Evolutionary conservation across 129 eudicot species (phyloP), one percentile per base, ranked within the genome.

Genomic region (Chrysanthemum lavandulifolium): DNA sequence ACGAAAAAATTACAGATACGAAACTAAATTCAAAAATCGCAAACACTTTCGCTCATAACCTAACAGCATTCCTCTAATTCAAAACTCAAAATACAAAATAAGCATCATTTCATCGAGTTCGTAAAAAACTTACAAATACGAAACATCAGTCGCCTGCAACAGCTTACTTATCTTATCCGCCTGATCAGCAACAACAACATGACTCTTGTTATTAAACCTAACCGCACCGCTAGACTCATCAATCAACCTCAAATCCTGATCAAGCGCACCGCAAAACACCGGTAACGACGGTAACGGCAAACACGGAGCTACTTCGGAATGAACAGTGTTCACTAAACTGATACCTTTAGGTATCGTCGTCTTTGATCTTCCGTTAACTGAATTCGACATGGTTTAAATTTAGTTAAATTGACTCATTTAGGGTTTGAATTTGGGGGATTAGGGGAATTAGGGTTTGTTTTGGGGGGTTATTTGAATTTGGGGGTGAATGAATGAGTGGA

Each of bases 281-380:
- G 98, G 98, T 49, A 94, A 79, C 67, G 97, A 86, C 78, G 98
- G 97, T 80, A 94, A 65, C 77, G 98, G 97, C 85, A 94, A 69
- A 80, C 96, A 82, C 27, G 98, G 85, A 15, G 98, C 93, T 14
- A 94, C 91, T 72, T 94, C 98, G 4, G 97, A 86, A 69, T 94
- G 96, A 40, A 90, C 82, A 4, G 96, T 90, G 71, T 90, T 94
- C 29, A 90, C 72, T 68, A 94, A 89, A 78, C 85, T 86, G 64
- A 94, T 84, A 69, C 98, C 97, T 80, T 79, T 82, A 43, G 86
- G 98, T 29, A 82, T 76, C 49, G 67, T 76, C 9, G 43, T 36
- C 43, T 6, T 7, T 40, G 47, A 40, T 40, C 47, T 40, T 40
- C 72, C 80, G 18, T 77, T 81, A 58, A 79, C 77, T 0, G 85